Conservation (phyloP, 148 eudicot species). For the Mesembryanthemum crystallinum region DNA sequence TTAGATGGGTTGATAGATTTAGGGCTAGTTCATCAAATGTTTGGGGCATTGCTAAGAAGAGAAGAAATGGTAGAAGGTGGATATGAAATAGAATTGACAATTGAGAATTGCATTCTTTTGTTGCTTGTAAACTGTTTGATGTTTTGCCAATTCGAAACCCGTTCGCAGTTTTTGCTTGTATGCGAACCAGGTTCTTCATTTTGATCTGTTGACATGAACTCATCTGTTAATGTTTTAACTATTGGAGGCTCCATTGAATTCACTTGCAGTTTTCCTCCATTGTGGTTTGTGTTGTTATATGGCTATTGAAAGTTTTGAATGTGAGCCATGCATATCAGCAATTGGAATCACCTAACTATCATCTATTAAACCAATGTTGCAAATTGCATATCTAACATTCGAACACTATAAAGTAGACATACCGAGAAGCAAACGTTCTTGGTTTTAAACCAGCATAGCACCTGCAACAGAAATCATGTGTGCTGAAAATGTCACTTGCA, state of each 20-base stretch:
- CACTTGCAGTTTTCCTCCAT: too few species aligned
- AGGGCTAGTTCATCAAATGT: conserved; percentile 21
- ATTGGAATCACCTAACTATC: background rate
- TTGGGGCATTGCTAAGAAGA: conserved; percentile 27
- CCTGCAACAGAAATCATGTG: background rate
- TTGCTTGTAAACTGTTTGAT: background rate
- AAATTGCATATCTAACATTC: background rate
- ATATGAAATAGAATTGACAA: background rate
- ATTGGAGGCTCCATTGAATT: background rate
- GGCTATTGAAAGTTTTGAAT: too few species aligned
- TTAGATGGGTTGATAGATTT: conserved; percentile 30
- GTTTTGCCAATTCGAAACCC: background rate
- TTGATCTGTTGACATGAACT: background rate
- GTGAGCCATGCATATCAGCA: background rate
- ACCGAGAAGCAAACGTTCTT: background rate
- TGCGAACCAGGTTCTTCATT: background rate
- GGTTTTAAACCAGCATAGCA: background rate
- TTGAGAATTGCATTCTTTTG: background rate
- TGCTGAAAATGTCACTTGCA: background rate
- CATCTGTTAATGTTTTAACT: background rate
- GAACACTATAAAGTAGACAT: too few species aligned
- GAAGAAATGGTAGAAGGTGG: conserved; percentile 25
- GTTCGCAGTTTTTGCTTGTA: too few species aligned
- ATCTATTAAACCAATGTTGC: background rate
- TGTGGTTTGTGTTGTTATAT: too few species aligned